Evolutionary conservation across 805 yeast genomes (phyloP), one percentile per base, ranked within the genome.

Genomic region (Zygosaccharomyces bisporus): DNA sequence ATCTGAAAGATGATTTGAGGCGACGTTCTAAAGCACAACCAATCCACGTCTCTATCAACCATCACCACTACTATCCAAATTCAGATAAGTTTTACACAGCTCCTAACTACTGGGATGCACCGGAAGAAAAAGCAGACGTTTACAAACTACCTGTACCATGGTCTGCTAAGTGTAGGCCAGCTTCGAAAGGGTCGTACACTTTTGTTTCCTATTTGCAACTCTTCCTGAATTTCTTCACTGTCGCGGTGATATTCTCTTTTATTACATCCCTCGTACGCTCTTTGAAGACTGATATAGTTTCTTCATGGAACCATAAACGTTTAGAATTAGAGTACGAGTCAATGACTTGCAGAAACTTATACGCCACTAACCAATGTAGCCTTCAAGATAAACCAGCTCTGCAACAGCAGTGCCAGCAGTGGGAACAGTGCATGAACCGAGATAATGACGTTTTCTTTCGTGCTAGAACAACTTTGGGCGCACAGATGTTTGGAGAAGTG

Each of bases 391-490:
- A 74, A 2, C 84, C 89, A 1, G 84, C 81, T 2, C 58, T 83
- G 45, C 76, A 75, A 44, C 64, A 66, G 19, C 69, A 71, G 30
- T 85, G 93, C 61, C 64, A 69, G 12, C 67, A 71, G 45, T 85
- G 88, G 89, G 75, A 71, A 41, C 71, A 71, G 36, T 83, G 91
- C 57, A 81, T 82, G 85, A 70, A 70, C 39, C 76, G 78, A 53
- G 77, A 80, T 44, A 67, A 54, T 59, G 71, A 55, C 50, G 61
- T 43, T 6, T 48, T 58, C 6, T 61, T 64, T 25, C 68, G 72
- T 1, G 79, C 81, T 3, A 73, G 79, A 52, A 72, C 86, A 1
- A 70, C 73, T 34, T 67, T 83, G 9, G 74, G 80, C 47, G 86
- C 86, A 1, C 79, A 77, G 44, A 74, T 83, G 0, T 53, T 84